These are phyloP conservation scores for Dunaliella primolecta DNA, from an alignment of 139 green algal species.

Conservation along the genomic window DNA sequence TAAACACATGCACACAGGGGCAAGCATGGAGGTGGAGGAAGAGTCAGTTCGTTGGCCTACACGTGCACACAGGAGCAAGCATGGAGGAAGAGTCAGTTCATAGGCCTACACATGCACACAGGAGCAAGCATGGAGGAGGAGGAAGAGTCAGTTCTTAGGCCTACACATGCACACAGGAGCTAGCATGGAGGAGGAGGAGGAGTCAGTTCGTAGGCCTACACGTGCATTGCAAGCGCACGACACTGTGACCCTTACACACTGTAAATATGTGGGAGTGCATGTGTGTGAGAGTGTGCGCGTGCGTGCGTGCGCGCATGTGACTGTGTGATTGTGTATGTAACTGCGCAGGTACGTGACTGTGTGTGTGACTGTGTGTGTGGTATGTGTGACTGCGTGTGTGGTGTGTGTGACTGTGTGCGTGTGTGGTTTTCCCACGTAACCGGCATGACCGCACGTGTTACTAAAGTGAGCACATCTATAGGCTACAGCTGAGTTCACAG, in stretches of 20 bases:
- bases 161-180: background rate
- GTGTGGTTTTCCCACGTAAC: background rate
- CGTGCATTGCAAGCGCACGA: background rate
- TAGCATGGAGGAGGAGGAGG: background rate
- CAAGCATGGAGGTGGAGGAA: background rate
- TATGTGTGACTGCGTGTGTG: too few species aligned
- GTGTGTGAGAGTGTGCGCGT: background rate
- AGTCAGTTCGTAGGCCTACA: background rate
- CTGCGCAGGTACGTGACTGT: background rate
- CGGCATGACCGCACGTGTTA: background rate
- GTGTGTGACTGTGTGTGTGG: background rate
- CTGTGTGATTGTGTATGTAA: background rate
- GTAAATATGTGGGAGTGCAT: background rate
- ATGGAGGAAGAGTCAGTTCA: background rate
- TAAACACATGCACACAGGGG: background rate
- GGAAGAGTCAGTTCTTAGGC: background rate
- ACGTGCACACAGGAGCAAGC: background rate
- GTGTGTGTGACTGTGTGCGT: background rate
- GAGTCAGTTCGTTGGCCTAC: background rate
- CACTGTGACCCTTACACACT: background rate
- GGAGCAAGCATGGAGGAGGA: background rate
- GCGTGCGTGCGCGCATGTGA: background rate
- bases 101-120: background rate
- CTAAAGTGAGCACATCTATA: background rate
- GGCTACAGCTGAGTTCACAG: background rate